Conservation (phyloP, 495 filamentous ascomycete genomes). For the Penicillium daleae region DNA sequence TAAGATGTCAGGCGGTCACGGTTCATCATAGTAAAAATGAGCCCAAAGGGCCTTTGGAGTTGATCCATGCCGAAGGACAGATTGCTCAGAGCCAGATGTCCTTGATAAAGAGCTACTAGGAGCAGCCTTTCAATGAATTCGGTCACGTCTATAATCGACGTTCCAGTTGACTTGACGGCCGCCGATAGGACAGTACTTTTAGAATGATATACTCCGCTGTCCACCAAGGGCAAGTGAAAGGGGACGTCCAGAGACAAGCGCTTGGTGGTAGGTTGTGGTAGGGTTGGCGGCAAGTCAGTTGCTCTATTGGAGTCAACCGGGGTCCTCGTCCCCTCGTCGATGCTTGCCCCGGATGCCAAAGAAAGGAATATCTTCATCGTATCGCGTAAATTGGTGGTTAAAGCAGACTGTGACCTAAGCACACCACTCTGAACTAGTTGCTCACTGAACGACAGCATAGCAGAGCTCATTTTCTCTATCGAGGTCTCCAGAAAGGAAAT, state of each 20-base stretch:
- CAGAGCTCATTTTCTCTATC: constrained; percentile 74
- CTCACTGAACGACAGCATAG: constrained; percentile 72
- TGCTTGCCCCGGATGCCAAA: constrained; percentile 27
- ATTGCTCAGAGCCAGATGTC: constrained; percentile 57
- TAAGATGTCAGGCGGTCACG: constrained; percentile 50
- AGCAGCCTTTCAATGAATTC: constrained; percentile 67
- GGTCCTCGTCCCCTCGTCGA: constrained; percentile 8
- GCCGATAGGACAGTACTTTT: background rate
- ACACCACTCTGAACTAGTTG: constrained; percentile 54
- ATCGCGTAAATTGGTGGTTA: constrained; percentile 42
- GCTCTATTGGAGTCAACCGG: constrained; percentile 10
- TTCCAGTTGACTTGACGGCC: constrained; percentile 21
- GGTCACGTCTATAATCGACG: constrained; percentile 56
- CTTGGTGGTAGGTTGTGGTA: constrained; percentile 4
- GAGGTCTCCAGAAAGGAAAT: constrained; percentile 66
- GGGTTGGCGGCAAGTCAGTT: background rate
- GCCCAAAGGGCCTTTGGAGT: constrained; percentile 64
- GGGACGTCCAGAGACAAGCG: background rate
- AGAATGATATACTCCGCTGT: background rate
- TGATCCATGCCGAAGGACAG: constrained; percentile 51
- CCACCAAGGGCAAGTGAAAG: background rate
- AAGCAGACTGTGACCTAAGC: constrained; percentile 36
- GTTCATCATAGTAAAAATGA: constrained; percentile 61
- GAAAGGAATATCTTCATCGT: constrained; percentile 34
- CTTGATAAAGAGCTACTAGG: constrained; percentile 62